Conservation (phyloP, 352 stramenopile genomes). For the Phytophthora hibernalis region DNA sequence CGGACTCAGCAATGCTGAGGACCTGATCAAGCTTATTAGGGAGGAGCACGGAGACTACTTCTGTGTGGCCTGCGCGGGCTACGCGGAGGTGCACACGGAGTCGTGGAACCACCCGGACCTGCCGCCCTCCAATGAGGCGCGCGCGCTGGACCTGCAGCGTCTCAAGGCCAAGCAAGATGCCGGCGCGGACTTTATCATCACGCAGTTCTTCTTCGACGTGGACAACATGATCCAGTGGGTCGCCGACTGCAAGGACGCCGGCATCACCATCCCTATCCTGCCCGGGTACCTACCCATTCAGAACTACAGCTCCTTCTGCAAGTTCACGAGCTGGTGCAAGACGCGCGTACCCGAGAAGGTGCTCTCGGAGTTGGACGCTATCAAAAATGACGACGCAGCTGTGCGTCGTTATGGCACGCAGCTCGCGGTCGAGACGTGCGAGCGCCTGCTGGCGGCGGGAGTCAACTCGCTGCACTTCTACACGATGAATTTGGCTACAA, state of each 20-base stretch:
- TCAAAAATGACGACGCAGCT: slow-evolving; percentile 95
- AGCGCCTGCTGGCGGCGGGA: slow-evolving; percentile 82
- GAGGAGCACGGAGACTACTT: slow-evolving; percentile 97
- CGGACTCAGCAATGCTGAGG: slow-evolving; percentile 94
- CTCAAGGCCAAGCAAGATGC: slow-evolving; percentile 98
- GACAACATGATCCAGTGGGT: slow-evolving; percentile 97
- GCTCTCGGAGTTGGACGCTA: slow-evolving; percentile 67
- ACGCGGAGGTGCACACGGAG: slow-evolving; percentile 94
- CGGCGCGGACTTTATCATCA: slow-evolving; percentile 99
- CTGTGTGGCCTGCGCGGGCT: slow-evolving; percentile 96
- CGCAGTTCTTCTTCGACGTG: slow-evolving; percentile 99
- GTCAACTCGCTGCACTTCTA: slow-evolving; percentile 93
- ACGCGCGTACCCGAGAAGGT: slow-evolving; percentile 94
- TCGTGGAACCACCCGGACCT: slow-evolving; percentile 87
- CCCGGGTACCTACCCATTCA: slow-evolving; percentile 92
- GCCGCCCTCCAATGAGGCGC: slow-evolving; percentile 79
- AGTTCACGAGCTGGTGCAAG: slow-evolving; percentile 98
- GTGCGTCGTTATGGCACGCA: slow-evolving; percentile 95
- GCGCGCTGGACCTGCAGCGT: slow-evolving; percentile 93
- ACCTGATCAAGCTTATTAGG: slow-evolving; percentile 97
- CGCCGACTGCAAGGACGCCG: slow-evolving; percentile 89
- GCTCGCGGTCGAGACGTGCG: slow-evolving; percentile 94
- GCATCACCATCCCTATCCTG: slow-evolving; percentile 96
- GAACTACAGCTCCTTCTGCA: slow-evolving; percentile 97
- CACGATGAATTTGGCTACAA: slow-evolving; percentile 95